A percentile compares a stretch with the other conserved stretches of the same genome.
phyloP scores from a whole-genome alignment of 306 rosid genomes.

The Cucurbita pepo region DNA sequence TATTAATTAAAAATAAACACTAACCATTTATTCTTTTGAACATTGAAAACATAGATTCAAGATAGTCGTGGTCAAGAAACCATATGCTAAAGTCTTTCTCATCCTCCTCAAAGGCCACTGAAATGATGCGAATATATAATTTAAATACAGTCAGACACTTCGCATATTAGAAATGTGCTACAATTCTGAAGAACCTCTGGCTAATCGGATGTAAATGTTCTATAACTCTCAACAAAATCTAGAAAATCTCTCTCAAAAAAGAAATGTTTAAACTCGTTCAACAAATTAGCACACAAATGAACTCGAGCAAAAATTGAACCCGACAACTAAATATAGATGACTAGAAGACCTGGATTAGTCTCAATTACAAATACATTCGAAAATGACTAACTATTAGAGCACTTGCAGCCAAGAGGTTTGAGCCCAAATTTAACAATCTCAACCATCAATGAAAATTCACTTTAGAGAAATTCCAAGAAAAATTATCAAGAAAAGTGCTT shows the following conservation, averaged over 20 bases:
- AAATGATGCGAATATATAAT: neutral
- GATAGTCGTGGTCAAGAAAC: conserved; percentile 85
- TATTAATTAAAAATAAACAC: neutral
- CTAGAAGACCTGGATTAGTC: neutral
- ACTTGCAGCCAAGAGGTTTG: neutral
- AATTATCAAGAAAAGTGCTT: neutral
- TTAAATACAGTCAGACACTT: neutral
- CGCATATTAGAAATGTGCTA: neutral
- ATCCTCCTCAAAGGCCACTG: conserved; percentile 90
- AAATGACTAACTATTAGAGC: neutral
- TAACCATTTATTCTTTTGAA: conserved; percentile 81
- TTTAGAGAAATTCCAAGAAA: neutral
- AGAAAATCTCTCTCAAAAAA: neutral
- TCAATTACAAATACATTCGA: neutral
- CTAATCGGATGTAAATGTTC: neutral
- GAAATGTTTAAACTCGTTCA: neutral
- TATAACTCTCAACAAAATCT: neutral
- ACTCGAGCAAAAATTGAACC: neutral
- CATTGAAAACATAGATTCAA: conserved; percentile 80
- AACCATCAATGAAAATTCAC: neutral
- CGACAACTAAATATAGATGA: neutral
- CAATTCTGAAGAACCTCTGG: neutral
- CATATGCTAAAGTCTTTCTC: conserved; percentile 76
- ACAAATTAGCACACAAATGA: neutral
- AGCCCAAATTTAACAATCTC: neutral